Evolutionary conservation across 2,329 filamentous ascomycete species (phyloP).

Genomic region (Penicillium sp.): DNA sequence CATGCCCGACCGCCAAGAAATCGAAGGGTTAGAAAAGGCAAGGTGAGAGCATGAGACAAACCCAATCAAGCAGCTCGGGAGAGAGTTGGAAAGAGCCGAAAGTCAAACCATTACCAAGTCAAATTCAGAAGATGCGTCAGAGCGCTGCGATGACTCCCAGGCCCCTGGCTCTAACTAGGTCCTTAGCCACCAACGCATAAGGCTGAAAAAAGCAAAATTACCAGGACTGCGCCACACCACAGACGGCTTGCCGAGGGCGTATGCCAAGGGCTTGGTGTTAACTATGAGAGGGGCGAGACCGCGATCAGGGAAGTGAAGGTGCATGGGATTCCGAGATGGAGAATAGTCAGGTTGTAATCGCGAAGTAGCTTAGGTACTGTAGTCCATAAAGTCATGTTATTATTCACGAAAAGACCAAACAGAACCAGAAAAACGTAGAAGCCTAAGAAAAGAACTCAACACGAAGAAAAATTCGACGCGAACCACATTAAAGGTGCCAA

Average conservation of each 20-base stretch:
- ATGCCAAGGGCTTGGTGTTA: constrained; percentile 2
- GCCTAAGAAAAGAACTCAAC: background rate
- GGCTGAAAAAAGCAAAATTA: constrained; percentile 5
- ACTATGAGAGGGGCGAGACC: background rate
- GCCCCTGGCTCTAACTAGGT: background rate
- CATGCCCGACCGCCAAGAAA: background rate
- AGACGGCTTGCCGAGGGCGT: background rate
- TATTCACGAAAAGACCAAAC: background rate
- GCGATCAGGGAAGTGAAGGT: background rate
- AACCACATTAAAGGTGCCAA: background rate
- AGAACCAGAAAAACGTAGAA: background rate
- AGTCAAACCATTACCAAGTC: background rate
- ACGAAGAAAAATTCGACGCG: background rate
- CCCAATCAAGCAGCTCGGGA: constrained; percentile 2
- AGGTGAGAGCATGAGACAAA: background rate
- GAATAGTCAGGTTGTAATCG: background rate
- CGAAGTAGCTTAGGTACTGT: too few species aligned
- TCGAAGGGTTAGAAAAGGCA: background rate
- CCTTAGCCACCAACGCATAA: background rate
- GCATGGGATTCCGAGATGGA: background rate
- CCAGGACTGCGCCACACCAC: constrained; percentile 1
- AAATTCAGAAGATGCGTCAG: background rate
- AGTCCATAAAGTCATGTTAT: background rate
- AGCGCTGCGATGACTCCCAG: background rate
- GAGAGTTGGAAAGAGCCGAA: background rate